A percentile compares a stretch with the other conserved stretches of the same genome.
Evolutionary conservation across 73 alveolate species (phyloP).

Genomic region (Tetrahymena malaccensis): DNA sequence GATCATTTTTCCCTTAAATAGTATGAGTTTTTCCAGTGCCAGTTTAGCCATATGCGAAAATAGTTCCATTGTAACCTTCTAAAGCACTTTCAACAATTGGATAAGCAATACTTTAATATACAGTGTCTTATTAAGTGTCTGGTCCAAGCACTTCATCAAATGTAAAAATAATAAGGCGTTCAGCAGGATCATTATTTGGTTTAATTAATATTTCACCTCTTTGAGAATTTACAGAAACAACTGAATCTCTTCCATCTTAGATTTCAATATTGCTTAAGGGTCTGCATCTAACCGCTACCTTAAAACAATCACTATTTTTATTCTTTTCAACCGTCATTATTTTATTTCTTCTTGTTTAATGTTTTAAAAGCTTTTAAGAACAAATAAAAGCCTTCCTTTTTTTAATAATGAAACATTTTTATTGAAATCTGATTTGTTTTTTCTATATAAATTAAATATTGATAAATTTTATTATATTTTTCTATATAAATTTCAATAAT

Average conservation of each 20-base stretch:
- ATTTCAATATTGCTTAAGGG: conserved; percentile 75
- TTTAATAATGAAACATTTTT: no score
- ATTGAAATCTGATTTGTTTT: no score
- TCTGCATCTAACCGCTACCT: conserved; percentile 87
- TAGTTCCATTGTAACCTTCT: conserved; percentile 82
- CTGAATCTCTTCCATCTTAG: conserved; percentile 56
- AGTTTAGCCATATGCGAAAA: conserved; percentile 91
- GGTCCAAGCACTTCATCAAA: conserved; percentile 80
- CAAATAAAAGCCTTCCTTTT: no score
- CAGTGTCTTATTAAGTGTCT: conserved; percentile 61
- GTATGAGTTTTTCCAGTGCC: conserved; percentile 91
- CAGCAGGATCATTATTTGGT: conserved; percentile 51
- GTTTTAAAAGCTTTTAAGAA: not conserved
- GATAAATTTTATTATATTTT: no score
- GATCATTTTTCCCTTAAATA: conserved; percentile 65
- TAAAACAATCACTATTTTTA: conserved; percentile 62
- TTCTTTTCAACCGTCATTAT: no score
- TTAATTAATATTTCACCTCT: conserved; percentile 72
- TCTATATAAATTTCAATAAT: no score
- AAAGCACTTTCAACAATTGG: conserved; percentile 80
- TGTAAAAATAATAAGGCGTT: conserved; percentile 67
- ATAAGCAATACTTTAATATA: conserved; percentile 73
- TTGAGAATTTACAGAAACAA: conserved; percentile 65
- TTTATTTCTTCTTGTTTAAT: no score
- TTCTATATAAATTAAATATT: no score